Percentiles rank a stretch among this genome's conserved stretches.
Conservation (phyloP, 2,329 filamentous ascomycete genomes). For the Clarireedia sp. region DNA sequence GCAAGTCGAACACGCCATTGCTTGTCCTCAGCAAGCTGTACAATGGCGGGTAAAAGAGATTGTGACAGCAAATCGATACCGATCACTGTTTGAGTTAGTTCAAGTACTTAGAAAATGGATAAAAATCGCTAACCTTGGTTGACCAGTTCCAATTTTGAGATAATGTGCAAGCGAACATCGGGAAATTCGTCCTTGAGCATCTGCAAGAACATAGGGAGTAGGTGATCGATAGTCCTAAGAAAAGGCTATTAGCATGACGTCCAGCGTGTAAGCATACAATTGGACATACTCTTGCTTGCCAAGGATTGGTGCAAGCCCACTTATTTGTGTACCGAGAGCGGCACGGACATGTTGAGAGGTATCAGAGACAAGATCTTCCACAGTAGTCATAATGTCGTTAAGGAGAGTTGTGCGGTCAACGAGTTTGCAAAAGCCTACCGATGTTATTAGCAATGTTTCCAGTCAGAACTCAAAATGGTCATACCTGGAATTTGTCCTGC, state of each 20-base stretch:
- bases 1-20: conserved; percentile 97
- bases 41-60: conserved; percentile 91
- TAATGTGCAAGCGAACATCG: conserved; percentile 96
- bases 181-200: conserved; percentile 99
- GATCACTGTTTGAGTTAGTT: conserved; percentile 57
- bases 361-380: conserved; percentile 94
- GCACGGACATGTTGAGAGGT: conserved; percentile 94
- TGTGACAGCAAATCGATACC: conserved; percentile 95
- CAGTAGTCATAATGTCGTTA: conserved; percentile 91
- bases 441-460: conserved; percentile 20
- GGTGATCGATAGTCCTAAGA: conserved; percentile 80
- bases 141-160: conserved; percentile 97
- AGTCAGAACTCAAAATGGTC: not conserved
- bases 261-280: not conserved
- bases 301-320: conserved; percentile 89
- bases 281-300: conserved; percentile 85
- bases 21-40: conserved; percentile 96
- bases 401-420: conserved; percentile 82
- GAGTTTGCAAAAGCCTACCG: conserved; percentile 76
- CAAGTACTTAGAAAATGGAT: not conserved
- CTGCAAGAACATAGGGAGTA: conserved; percentile 96
- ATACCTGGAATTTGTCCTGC: conserved; percentile 88
- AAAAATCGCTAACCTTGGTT: conserved; percentile 65
- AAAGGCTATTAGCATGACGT: conserved; percentile 16
- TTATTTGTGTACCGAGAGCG: conserved; percentile 92